Percentiles rank a stretch among this genome's conserved stretches.
These are phyloP conservation scores for Mucor lusitanicus DNA, from an alignment of 371 early-diverging fungal species.

Conservation along the genomic window DNA sequence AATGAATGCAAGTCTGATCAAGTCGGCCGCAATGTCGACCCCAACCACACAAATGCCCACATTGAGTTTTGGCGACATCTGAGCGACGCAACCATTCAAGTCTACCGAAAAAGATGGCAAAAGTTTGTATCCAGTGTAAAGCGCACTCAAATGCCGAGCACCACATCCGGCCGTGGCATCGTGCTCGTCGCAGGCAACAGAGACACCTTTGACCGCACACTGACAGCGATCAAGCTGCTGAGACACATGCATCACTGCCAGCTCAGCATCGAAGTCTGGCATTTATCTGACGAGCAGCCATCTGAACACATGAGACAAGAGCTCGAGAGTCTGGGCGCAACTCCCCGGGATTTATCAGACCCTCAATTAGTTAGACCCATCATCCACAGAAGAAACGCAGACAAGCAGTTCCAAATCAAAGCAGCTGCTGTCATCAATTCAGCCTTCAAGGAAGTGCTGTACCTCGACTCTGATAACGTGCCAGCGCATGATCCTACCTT, in stretches of 20 bases:
- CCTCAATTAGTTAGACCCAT: constrained; percentile 31
- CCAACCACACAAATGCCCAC: constrained; percentile 44
- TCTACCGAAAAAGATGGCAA: constrained; percentile 36
- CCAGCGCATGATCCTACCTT: constrained; percentile 47
- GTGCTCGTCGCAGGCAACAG: constrained; percentile 45
- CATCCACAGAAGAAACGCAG: constrained; percentile 27
- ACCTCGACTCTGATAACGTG: constrained; percentile 59
- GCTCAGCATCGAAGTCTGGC: constrained; percentile 46
- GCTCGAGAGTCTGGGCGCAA: constrained; percentile 20
- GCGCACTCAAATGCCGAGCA: neutral
- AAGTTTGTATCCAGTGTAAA: constrained; percentile 23
- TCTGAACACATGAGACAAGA: constrained; percentile 5
- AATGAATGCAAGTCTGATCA: constrained; percentile 19
- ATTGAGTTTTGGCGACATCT: constrained; percentile 34
- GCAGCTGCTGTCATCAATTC: constrained; percentile 52
- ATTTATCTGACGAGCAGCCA: constrained; percentile 41
- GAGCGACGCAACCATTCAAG: constrained; percentile 3
- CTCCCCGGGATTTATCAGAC: constrained; percentile 32
- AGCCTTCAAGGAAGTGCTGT: constrained; percentile 49
- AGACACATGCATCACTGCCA: constrained; percentile 23
- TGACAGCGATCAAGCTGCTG: constrained; percentile 34
- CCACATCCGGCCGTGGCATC: constrained; percentile 31
- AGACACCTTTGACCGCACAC: constrained; percentile 40
- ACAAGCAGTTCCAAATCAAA: constrained; percentile 57
- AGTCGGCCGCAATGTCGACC: constrained; percentile 37